A percentile compares a stretch with the other conserved stretches of the same genome.
Evolutionary conservation across 495 filamentous ascomycete species (phyloP).

Genomic region (Hypoxylon lenormandii): DNA sequence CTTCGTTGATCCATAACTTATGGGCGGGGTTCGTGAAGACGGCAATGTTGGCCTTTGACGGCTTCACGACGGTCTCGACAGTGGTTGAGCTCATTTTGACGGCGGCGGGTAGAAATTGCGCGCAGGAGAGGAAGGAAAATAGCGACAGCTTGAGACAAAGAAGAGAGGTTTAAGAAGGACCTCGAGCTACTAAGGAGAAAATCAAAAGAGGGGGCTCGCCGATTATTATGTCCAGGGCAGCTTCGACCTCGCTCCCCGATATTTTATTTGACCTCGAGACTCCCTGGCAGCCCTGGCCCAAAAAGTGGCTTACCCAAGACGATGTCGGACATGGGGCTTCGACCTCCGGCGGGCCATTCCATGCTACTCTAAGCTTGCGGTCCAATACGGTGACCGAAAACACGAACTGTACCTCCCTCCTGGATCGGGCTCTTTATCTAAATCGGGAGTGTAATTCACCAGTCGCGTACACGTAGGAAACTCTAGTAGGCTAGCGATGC

Average conservation of each 20-base stretch:
- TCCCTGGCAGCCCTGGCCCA: constrained; percentile 4
- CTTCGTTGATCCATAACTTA: constrained; percentile 87
- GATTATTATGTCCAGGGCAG: constrained; percentile 32
- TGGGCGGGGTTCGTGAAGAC: constrained; percentile 94
- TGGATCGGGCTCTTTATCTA: constrained; percentile 37
- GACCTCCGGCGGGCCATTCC: constrained; percentile 16
- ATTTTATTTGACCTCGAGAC: constrained; percentile 33
- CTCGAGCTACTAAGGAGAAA: constrained; percentile 24
- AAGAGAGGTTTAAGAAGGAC: constrained; percentile 18
- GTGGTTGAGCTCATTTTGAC: constrained; percentile 48
- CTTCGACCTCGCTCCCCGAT: constrained; percentile 24
- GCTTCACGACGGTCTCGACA: constrained; percentile 48
- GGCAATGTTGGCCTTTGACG: constrained; percentile 85
- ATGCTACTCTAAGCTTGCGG: constrained; percentile 24
- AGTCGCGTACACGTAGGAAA: constrained; percentile 33
- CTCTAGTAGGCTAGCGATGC: constrained; percentile 21
- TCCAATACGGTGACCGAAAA: constrained; percentile 36
- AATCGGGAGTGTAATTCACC: constrained; percentile 28
- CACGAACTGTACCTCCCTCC: constrained; percentile 10
- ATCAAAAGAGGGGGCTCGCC: constrained; percentile 31
- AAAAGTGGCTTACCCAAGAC: constrained; percentile 37
- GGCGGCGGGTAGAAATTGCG: background rate
- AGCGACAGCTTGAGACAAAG: background rate
- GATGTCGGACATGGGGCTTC: constrained; percentile 36
- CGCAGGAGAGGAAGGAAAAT: constrained; percentile 7